Evolutionary conservation across 805 yeast genomes (phyloP).

Genomic region (Priceomyces haplophilus): DNA sequence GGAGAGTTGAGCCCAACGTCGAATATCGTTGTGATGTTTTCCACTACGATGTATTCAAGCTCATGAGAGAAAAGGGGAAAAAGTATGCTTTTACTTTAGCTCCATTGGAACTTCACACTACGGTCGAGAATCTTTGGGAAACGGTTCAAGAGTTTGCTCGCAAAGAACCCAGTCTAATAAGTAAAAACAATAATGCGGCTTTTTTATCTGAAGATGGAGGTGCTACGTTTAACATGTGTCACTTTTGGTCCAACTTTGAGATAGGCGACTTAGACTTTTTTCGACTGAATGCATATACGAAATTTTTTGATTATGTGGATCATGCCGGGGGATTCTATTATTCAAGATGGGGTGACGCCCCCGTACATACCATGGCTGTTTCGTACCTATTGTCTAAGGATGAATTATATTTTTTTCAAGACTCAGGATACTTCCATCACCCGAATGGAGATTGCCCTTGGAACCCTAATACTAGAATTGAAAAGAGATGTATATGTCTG

Average conservation of each 20-base stretch:
- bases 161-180: constrained; percentile 7
- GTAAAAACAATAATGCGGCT: constrained; percentile 14
- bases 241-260: constrained; percentile 75
- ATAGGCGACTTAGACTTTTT: constrained; percentile 68
- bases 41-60: constrained; percentile 19
- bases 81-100: constrained; percentile 23
- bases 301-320: constrained; percentile 60
- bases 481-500: constrained; percentile 63
- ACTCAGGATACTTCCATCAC: constrained; percentile 72
- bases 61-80: constrained; percentile 20
- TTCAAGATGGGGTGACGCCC: constrained; percentile 89
- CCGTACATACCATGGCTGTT: constrained; percentile 76
- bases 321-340: constrained; percentile 69
- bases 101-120: constrained; percentile 18
- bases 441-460: constrained; percentile 76
- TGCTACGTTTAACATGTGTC: constrained; percentile 58
- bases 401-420: constrained; percentile 67
- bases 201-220: constrained; percentile 16
- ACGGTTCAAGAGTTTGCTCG: constrained; percentile 13
- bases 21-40: constrained; percentile 18
- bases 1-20: constrained; percentile 26
- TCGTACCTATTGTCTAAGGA: constrained; percentile 64
- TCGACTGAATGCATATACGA: constrained; percentile 53
- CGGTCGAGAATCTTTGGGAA: constrained; percentile 22
- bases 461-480: constrained; percentile 46